A percentile compares a stretch with the other conserved stretches of the same genome.
Conservation (phyloP, 2,329 filamentous ascomycete genomes). For the Seiridium cupressi region DNA sequence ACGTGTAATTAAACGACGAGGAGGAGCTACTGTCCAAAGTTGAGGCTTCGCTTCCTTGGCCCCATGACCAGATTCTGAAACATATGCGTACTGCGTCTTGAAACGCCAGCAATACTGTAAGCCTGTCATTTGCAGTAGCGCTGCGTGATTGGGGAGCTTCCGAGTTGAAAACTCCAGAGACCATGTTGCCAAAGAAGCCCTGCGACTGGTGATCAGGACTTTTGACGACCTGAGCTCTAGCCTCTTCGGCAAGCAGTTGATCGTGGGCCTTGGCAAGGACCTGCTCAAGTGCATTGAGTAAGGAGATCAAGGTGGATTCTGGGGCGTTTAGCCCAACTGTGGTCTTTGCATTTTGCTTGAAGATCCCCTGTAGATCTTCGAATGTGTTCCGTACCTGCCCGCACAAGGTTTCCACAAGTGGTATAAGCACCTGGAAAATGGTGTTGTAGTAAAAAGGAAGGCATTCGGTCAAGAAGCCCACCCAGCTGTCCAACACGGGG, state of each 20-base stretch:
- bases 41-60: conserved; percentile 58
- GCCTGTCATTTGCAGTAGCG: conserved; percentile 84
- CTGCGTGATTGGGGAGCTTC: conserved; percentile 76
- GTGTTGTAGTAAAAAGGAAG: conserved; percentile 79
- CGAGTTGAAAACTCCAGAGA: conserved; percentile 83
- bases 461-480: conserved; percentile 78
- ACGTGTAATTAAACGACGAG: conserved; percentile 88
- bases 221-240: conserved; percentile 65
- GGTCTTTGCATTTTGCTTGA: conserved; percentile 38
- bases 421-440: conserved; percentile 88
- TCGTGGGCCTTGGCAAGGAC: conserved; percentile 86
- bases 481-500: conserved; percentile 85
- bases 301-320: conserved; percentile 74
- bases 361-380: conserved; percentile 64
- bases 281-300: conserved; percentile 91
- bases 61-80: conserved; percentile 95
- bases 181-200: conserved; percentile 91
- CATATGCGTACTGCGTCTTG: conserved; percentile 93
- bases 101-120: conserved; percentile 94
- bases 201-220: conserved; percentile 76
- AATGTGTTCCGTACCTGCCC: conserved; percentile 74
- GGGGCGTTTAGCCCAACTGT: conserved; percentile 42
- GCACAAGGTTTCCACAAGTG: conserved; percentile 87
- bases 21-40: conserved; percentile 65
- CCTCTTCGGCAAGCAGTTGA: conserved; percentile 73